A percentile compares a stretch with the other conserved stretches of the same genome.
Conservation (phyloP, 2,329 filamentous ascomycete species). For the Epichloe elymi region DNA sequence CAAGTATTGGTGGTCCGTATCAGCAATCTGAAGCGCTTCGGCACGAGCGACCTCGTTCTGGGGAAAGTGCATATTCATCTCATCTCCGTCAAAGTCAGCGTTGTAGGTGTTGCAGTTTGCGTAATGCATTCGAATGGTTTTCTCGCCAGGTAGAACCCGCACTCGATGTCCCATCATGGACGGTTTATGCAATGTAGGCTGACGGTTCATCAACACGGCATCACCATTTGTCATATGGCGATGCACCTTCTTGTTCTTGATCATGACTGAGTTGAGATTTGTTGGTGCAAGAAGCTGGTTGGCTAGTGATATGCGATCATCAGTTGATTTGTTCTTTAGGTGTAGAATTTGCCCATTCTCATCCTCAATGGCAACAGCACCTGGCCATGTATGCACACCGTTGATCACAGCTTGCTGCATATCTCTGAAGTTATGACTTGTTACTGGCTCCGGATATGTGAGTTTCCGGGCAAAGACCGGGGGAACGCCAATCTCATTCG, state of each 20-base stretch:
- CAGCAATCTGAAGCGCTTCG: constrained; percentile 84
- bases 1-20: constrained; percentile 95
- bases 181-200: constrained; percentile 94
- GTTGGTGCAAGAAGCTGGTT: constrained; percentile 87
- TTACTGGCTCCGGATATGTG: constrained; percentile 94
- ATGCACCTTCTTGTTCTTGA: constrained; percentile 89
- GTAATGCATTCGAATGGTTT: constrained; percentile 98
- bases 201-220: constrained; percentile 96
- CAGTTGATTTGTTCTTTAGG: constrained; percentile 71
- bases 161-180: constrained; percentile 98
- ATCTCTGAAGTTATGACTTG: constrained; percentile 91
- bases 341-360: constrained; percentile 88
- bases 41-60: constrained; percentile 91
- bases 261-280: constrained; percentile 54
- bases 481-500: constrained; percentile 97
- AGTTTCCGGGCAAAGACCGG: constrained; percentile 95
- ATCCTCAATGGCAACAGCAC: constrained; percentile 87
- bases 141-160: constrained; percentile 81
- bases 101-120: constrained; percentile 99
- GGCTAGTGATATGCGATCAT: constrained; percentile 78
- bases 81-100: constrained; percentile 96
- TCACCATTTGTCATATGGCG: constrained; percentile 93
- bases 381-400: constrained; percentile 85
- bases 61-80: constrained; percentile 99
- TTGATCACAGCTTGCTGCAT: constrained; percentile 95